phyloP scores from a whole-genome alignment of 2,329 filamentous ascomycete genomes.

The Ascochyta fabae region DNA sequence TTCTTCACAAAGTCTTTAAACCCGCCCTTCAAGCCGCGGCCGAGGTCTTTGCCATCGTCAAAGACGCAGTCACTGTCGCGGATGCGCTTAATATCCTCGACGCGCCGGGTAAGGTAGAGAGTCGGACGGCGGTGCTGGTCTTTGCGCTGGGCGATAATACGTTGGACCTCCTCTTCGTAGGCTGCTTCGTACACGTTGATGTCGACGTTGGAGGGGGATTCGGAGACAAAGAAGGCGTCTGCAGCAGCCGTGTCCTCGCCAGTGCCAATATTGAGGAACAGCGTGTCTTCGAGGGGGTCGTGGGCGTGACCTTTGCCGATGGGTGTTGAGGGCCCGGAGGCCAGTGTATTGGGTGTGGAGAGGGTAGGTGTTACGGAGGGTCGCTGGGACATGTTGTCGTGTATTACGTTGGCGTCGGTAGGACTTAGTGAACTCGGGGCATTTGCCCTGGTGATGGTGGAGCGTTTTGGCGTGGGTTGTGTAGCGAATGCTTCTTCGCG shows the following conservation, averaged over 20 bases:
- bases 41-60: constrained; percentile 37
- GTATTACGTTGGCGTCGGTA: constrained; percentile 36
- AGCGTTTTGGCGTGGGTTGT: constrained; percentile 9
- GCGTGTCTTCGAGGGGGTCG: constrained; percentile 67
- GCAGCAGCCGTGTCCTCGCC: constrained; percentile 54
- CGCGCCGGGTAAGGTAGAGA: constrained; percentile 62
- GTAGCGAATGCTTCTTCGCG: constrained; percentile 15
- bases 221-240: constrained; percentile 67
- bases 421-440: constrained; percentile 29
- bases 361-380: constrained; percentile 34
- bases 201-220: constrained; percentile 83
- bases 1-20: constrained; percentile 47
- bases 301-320: constrained; percentile 65
- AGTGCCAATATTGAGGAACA: constrained; percentile 79
- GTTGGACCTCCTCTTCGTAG: constrained; percentile 80
- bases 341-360: constrained; percentile 21
- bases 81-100: constrained; percentile 53
- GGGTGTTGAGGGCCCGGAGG: constrained; percentile 39
- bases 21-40: constrained; percentile 38
- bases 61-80: constrained; percentile 44
- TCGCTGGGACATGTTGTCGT: constrained; percentile 42
- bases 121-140: constrained; percentile 53
- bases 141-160: constrained; percentile 64
- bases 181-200: constrained; percentile 89
- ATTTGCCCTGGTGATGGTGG: constrained; percentile 18